Percentiles rank a stretch among this genome's conserved stretches.
Evolutionary conservation across 495 filamentous ascomycete genomes (phyloP).

Genomic region (Xylaria castorea): DNA sequence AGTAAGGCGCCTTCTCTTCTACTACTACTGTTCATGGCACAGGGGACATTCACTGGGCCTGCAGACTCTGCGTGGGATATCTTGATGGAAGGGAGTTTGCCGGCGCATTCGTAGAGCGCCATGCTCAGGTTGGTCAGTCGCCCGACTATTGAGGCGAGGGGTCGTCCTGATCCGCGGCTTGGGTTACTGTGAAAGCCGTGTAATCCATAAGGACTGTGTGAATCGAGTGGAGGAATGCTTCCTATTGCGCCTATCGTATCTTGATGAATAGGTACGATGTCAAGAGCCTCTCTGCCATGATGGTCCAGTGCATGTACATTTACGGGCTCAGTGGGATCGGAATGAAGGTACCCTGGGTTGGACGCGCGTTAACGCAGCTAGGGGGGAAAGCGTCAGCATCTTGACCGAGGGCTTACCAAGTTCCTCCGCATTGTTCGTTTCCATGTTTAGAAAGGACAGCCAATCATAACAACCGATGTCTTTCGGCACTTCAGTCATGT

Average conservation of each 20-base stretch:
- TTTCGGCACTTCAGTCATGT: not conserved
- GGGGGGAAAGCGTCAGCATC: not conserved
- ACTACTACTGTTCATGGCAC: not conserved
- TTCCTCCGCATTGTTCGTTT: not conserved
- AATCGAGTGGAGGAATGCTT: not conserved
- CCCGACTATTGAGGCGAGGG: constrained; percentile 2
- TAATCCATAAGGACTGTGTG: not conserved
- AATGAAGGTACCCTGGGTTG: not conserved
- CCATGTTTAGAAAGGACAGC: not conserved
- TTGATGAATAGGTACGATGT: not conserved
- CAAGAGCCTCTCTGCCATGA: not conserved
- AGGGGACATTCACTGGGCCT: not conserved
- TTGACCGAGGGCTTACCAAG: not conserved
- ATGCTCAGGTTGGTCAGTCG: constrained; percentile 23
- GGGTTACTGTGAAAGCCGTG: not conserved
- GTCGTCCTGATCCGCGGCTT: not conserved
- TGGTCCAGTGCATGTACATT: not conserved
- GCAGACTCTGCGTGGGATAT: not conserved
- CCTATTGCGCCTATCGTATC: not conserved
- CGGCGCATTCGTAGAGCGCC: constrained; percentile 24
- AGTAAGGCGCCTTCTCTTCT: not conserved
- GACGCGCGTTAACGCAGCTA: not conserved
- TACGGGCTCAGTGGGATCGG: not conserved
- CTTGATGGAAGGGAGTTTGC: constrained; percentile 25
- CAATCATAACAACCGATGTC: not conserved